Percentiles rank a stretch among this genome's conserved stretches.
Evolutionary conservation across 352 stramenopile genomes (phyloP).

Genomic region (Pythium dissimile): DNA sequence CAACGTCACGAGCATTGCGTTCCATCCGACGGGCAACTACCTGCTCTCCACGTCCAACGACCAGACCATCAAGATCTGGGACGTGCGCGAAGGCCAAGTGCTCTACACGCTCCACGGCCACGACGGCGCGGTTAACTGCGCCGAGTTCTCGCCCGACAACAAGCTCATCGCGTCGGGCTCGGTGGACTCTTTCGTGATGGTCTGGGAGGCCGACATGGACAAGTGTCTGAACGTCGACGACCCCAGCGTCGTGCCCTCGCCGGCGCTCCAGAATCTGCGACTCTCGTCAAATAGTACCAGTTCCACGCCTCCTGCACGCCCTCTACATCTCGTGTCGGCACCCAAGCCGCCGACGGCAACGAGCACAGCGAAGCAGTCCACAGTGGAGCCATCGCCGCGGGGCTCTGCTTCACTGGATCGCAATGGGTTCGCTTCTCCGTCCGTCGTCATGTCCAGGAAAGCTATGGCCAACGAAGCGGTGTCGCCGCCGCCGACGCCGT

Average conservation of each 20-base stretch:
- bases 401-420: background rate
- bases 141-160: conserved; percentile 68
- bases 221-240: conserved; percentile 62
- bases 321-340: background rate
- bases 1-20: conserved; percentile 74
- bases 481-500: conserved; percentile 37
- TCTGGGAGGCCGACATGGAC: conserved; percentile 82
- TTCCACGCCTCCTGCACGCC: background rate
- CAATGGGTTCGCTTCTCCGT: conserved; percentile 2
- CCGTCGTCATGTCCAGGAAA: conserved; percentile 12
- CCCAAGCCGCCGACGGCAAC: background rate
- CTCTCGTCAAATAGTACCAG: background rate
- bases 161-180: conserved; percentile 64
- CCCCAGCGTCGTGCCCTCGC: conserved; percentile 16
- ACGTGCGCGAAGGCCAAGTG: conserved; percentile 90
- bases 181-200: conserved; percentile 79
- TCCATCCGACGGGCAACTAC: conserved; percentile 91
- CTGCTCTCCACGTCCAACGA: conserved; percentile 89
- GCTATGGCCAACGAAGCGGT: background rate
- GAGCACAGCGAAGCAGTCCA: background rate
- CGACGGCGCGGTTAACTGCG: conserved; percentile 59
- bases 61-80: conserved; percentile 89
- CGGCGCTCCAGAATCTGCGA: background rate
- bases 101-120: conserved; percentile 92
- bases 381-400: background rate